Evolutionary conservation across 2,329 filamentous ascomycete genomes (phyloP), one percentile per base, ranked within the genome.

Genomic region (Hymenotorrendiella dingleyae): DNA sequence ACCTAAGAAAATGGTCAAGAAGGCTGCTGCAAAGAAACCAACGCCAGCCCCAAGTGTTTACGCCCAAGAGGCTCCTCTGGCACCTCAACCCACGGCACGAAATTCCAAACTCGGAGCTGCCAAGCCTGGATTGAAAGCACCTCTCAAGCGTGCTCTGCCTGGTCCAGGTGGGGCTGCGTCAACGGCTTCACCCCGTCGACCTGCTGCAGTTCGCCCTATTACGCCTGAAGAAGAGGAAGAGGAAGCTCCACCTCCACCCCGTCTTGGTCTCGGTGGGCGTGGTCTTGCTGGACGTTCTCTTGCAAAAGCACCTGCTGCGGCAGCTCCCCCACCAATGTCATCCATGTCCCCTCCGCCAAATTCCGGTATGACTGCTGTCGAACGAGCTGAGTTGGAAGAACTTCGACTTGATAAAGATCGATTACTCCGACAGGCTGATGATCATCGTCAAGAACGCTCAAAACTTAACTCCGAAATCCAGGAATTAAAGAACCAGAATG

Each of bases 401-500:
- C 75, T 97, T 10, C 84, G 90, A 27, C 71, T 81, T 10, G 82
- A 94, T 47, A 90, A 91, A 55, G 90, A 96, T 36, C 76, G 84
- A 22, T 71, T 95, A 4, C 71, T 77, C 17, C 80, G 81, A 42
- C 78, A 87, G 52, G 78, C 82, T 8, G 88, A 95, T 41, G 90
- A 95, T 33, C 70, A 90, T 54, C 80, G 87, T 42, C 78, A 86
- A 35, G 91, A 96, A 60, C 82, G 87, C 49, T 79, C 82, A 45
- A 90, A 84, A 58, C 75, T 95, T 36, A 76, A 81, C 46, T 93
- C 88, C 0, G 88, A 96, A 62, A 84, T 97, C 30, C 84, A 91
- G 54, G 93, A 97, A 65, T 75, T 98, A 22, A 94, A 96, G 67
- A 94, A 95, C 57, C 88, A 96, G 62, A 98, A 98, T 58, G 93